These are phyloP conservation scores for Sugiyamaella paludigena DNA, from an alignment of 1,139 yeast species.

Conservation along the genomic window DNA sequence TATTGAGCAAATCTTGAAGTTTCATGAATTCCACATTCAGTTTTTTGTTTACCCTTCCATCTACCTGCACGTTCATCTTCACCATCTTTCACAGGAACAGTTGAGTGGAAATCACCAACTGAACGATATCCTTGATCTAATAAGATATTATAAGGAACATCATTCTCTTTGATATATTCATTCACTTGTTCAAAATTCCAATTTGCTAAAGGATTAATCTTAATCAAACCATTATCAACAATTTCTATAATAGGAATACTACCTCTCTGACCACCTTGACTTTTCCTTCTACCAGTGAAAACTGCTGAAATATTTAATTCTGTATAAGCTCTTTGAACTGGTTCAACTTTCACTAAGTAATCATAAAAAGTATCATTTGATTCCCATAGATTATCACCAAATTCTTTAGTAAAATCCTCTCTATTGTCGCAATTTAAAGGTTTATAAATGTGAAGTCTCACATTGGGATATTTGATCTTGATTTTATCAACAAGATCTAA, in stretches of 20 bases:
- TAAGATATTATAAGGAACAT: conserved; percentile 82
- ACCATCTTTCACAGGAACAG: conserved; percentile 83
- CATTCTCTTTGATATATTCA: conserved; percentile 60
- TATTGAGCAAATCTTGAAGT: conserved; percentile 68
- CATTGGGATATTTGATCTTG: conserved; percentile 53
- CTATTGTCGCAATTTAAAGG: conserved; percentile 60
- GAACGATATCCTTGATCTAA: conserved; percentile 86
- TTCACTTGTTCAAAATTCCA: conserved; percentile 80
- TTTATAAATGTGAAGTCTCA: conserved; percentile 56
- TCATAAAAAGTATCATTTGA: conserved; percentile 78
- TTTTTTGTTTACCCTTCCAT: conserved; percentile 91
- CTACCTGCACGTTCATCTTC: conserved; percentile 96
- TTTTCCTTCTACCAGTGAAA: conserved; percentile 85
- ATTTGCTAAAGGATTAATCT: conserved; percentile 84
- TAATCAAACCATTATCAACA: conserved; percentile 62
- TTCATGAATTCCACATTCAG: conserved; percentile 95
- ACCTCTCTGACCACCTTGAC: conserved; percentile 86
- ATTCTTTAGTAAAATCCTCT: conserved; percentile 59
- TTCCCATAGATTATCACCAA: conserved; percentile 85
- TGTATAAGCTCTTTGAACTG: conserved; percentile 79
- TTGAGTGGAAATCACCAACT: conserved; percentile 95
- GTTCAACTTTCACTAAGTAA: conserved; percentile 87
- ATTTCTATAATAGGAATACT: conserved; percentile 79
- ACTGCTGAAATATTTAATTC: conserved; percentile 74
- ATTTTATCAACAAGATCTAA: conserved; percentile 66